phyloP scores from a whole-genome alignment of 2,329 filamentous ascomycete species.

The Aspergillus caelatus region DNA sequence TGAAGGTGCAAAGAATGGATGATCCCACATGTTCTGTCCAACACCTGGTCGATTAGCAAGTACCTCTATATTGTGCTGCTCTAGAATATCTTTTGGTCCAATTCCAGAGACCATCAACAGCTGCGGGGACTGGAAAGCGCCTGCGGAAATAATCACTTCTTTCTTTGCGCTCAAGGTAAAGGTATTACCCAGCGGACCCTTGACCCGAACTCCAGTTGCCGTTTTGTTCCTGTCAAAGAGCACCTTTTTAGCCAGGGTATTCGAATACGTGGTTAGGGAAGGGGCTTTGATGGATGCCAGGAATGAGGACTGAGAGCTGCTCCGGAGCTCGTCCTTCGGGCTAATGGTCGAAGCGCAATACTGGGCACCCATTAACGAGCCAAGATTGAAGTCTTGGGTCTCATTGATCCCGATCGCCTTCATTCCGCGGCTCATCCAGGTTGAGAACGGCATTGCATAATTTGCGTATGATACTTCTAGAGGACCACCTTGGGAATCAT shows the following conservation, averaged over 20 bases:
- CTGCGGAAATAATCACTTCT: conserved; percentile 52
- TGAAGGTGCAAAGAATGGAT: conserved; percentile 33
- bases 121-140: conserved; percentile 55
- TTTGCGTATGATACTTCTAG: conserved; percentile 43
- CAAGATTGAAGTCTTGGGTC: conserved; percentile 41
- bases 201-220: conserved; percentile 49
- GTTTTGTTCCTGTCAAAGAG: conserved; percentile 51
- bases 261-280: conserved; percentile 43
- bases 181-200: conserved; percentile 35
- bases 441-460: conserved; percentile 36
- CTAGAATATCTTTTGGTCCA: conserved; percentile 37
- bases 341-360: conserved; percentile 52
- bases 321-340: conserved; percentile 49
- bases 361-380: conserved; percentile 39
- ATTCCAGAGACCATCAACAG: conserved; percentile 53
- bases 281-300: conserved; percentile 19
- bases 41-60: conserved; percentile 23
- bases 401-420: conserved; percentile 41
- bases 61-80: conserved; percentile 14
- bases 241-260: conserved; percentile 47
- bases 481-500: conserved; percentile 30
- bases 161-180: conserved; percentile 50
- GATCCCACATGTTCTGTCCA: conserved; percentile 48
- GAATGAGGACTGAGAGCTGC: conserved; percentile 46
- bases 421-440: conserved; percentile 39